Evolutionary conservation across 2,329 filamentous ascomycete species (phyloP).

Genomic region (Fusarium siculi): DNA sequence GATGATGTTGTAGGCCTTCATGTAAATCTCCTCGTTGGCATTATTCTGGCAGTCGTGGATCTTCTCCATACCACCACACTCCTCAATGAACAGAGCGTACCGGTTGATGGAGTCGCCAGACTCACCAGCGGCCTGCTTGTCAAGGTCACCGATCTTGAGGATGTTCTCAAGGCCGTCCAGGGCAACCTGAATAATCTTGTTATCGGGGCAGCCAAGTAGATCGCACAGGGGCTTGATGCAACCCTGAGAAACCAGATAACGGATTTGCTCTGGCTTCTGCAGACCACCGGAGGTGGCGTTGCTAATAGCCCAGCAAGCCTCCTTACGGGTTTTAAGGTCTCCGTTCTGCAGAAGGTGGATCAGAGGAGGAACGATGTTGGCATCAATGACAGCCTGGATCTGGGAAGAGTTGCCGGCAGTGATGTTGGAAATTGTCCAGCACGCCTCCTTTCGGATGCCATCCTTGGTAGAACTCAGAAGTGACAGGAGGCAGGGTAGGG

Average conservation of each 20-base stretch:
- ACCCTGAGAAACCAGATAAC: constrained; percentile 90
- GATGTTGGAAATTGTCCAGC: constrained; percentile 99
- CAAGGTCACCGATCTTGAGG: constrained; percentile 98
- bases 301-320: constrained; percentile 99
- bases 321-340: constrained; percentile 98
- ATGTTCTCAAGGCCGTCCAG: constrained; percentile 99
- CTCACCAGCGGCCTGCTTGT: constrained; percentile 88
- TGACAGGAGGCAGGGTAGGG: constrained; percentile 90
- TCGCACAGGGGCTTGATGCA: constrained; percentile 99
- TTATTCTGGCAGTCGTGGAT: constrained; percentile 99
- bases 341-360: constrained; percentile 97
- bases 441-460: constrained; percentile 98
- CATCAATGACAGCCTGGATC: constrained; percentile 96
- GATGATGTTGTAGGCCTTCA: constrained; percentile 99
- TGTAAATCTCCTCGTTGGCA: constrained; percentile 99
- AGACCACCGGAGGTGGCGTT: constrained; percentile 97
- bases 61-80: constrained; percentile 99
- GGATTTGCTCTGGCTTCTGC: constrained; percentile 98
- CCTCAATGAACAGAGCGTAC: constrained; percentile 97
- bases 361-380: constrained; percentile 94
- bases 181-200: constrained; percentile 99
- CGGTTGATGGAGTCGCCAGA: constrained; percentile 87
- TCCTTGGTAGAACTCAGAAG: constrained; percentile 97
- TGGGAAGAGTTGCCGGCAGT: constrained; percentile 98
- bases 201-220: constrained; percentile 93